Conservation (phyloP, 1,284 basidiomycete species). For the Somion occarium region DNA sequence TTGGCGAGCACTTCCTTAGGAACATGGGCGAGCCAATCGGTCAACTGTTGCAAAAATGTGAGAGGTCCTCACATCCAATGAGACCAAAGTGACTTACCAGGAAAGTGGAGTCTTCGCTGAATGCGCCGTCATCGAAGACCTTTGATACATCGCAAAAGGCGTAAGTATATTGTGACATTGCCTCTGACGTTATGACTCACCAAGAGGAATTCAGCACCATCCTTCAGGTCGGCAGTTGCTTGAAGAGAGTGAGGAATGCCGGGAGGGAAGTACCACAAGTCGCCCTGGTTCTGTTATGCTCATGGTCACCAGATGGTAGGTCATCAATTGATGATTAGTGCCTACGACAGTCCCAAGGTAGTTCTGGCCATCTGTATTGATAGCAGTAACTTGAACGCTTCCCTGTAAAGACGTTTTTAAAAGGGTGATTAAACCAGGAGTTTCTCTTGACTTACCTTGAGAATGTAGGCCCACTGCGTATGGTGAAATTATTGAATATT, state of each 20-base stretch:
- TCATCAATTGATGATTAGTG: not conserved
- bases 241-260: slow-evolving; percentile 50
- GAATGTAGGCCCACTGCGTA: slow-evolving; percentile 59
- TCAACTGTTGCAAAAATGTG: slow-evolving; percentile 19
- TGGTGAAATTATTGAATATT: slow-evolving; percentile 1
- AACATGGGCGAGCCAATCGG: slow-evolving; percentile 36
- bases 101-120: slow-evolving; percentile 40
- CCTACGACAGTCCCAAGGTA: slow-evolving; percentile 47
- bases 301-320: slow-evolving; percentile 5
- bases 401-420: slow-evolving; percentile 44
- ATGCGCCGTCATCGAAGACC: slow-evolving; percentile 36
- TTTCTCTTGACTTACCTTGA: slow-evolving; percentile 37
- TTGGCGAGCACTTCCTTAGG: slow-evolving; percentile 41
- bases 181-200: slow-evolving; percentile 39
- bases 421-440: not conserved
- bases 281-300: slow-evolving; percentile 26
- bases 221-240: slow-evolving; percentile 50
- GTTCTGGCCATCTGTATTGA: slow-evolving; percentile 59
- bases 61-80: slow-evolving; percentile 2
- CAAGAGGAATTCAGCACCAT: slow-evolving; percentile 67
- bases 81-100: slow-evolving; percentile 25
- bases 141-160: too few species aligned
- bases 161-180: too few species aligned
- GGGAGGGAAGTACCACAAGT: slow-evolving; percentile 64
- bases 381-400: slow-evolving; percentile 52